Evolutionary conservation across 176 grass and related monocot species (phyloP).

Genomic region (Eremochloa ophiuroides): DNA sequence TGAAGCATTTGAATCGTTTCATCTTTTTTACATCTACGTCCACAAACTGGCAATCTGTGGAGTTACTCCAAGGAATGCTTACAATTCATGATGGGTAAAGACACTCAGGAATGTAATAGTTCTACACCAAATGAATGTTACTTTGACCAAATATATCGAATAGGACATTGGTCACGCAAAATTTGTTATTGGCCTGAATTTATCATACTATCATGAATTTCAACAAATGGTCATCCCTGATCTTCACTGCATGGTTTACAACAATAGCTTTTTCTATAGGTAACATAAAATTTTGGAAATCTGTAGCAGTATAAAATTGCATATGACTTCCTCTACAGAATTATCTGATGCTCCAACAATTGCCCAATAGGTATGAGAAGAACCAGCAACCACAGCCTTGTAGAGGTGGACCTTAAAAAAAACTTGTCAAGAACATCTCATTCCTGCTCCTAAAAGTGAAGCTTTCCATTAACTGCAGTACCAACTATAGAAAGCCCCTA

Average conservation of each 20-base stretch:
- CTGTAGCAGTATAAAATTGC: background rate
- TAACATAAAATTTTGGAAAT: background rate
- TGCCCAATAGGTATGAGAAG: background rate
- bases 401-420: background rate
- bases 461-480: background rate
- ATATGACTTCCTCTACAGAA: background rate
- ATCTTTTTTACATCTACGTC: background rate
- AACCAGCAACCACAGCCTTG: background rate
- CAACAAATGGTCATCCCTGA: background rate
- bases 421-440: background rate
- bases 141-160: background rate
- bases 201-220: background rate
- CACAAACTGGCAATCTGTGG: background rate
- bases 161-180: background rate
- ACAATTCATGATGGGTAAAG: background rate
- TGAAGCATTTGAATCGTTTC: background rate
- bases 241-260: background rate
- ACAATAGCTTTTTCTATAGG: background rate
- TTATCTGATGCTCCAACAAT: background rate
- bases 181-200: background rate
- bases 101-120: background rate
- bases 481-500: background rate
- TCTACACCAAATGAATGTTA: slow-evolving; percentile 9
- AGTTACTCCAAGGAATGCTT: slow-evolving; percentile 21
- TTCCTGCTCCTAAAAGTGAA: background rate